Evolutionary conservation across 2,329 filamentous ascomycete genomes (phyloP).

Genomic region (Neofusicoccum umdonicola): DNA sequence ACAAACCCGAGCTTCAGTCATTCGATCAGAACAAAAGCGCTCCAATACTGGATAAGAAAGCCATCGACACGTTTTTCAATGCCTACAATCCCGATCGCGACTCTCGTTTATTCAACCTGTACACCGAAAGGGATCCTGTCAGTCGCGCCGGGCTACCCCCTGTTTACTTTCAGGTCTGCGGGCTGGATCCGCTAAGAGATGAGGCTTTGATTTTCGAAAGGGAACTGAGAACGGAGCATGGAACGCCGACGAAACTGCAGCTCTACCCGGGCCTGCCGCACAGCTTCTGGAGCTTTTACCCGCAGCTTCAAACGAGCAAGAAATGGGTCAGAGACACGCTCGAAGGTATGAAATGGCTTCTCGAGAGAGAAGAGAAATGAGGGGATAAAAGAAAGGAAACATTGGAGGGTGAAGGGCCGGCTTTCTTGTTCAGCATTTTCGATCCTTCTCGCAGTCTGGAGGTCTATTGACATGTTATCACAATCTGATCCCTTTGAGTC

Average conservation of each 20-base stretch:
- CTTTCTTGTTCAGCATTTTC: not conserved
- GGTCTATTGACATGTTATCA: not conserved
- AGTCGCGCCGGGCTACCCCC: conserved; percentile 36
- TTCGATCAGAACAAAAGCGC: conserved; percentile 22
- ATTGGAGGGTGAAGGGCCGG: not conserved
- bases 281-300: conserved; percentile 38
- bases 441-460: not conserved
- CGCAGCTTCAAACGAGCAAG: conserved; percentile 27
- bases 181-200: conserved; percentile 51
- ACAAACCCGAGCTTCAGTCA: conserved; percentile 20
- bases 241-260: conserved; percentile 45
- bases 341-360: conserved; percentile 5
- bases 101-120: conserved; percentile 28
- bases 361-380: not conserved
- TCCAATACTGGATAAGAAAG: conserved; percentile 19
- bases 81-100: conserved; percentile 32
- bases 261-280: conserved; percentile 45
- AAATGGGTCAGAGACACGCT: conserved; percentile 15
- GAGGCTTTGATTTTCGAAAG: conserved; percentile 54
- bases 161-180: conserved; percentile 52
- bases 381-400: not conserved
- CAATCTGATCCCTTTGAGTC: not conserved
- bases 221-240: conserved; percentile 44
- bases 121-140: not conserved
- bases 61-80: conserved; percentile 17